phyloP scores from a whole-genome alignment of 2,329 filamentous ascomycete genomes.

The Trichoderma hamatum region DNA sequence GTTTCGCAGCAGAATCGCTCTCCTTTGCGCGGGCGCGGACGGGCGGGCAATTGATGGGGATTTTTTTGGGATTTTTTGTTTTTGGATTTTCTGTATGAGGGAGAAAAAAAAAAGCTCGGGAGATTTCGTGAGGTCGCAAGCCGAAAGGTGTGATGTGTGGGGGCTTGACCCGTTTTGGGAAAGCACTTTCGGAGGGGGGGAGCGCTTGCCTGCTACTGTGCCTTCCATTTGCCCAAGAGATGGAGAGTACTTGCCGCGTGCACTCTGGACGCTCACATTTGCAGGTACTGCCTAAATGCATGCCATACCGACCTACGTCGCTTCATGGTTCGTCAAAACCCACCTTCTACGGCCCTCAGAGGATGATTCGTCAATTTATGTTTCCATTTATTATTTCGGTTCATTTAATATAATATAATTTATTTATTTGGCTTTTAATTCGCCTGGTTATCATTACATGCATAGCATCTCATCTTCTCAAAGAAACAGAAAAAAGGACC shows the following conservation, averaged over 20 bases:
- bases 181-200: constrained; percentile 15
- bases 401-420: neutral
- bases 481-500: neutral
- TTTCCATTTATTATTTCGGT: neutral
- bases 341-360: neutral
- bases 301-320: neutral
- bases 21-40: constrained; percentile 13
- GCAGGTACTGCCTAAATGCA: neutral
- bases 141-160: constrained; percentile 29
- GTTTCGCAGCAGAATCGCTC: constrained; percentile 13
- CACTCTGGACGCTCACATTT: neutral
- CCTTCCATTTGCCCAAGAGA: neutral
- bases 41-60: constrained; percentile 44
- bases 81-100: constrained; percentile 31
- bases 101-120: constrained; percentile 53
- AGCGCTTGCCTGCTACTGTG: constrained; percentile 4
- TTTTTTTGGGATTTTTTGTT: constrained; percentile 26
- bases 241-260: neutral
- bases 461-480: neutral
- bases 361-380: neutral
- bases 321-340: too few species aligned
- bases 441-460: neutral
- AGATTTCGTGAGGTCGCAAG: constrained; percentile 45
- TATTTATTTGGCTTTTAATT: neutral
- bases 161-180: constrained; percentile 40